phyloP scores from a whole-genome alignment of 192 early-diverging fungal genomes.

The Backusella tarrabulga region DNA sequence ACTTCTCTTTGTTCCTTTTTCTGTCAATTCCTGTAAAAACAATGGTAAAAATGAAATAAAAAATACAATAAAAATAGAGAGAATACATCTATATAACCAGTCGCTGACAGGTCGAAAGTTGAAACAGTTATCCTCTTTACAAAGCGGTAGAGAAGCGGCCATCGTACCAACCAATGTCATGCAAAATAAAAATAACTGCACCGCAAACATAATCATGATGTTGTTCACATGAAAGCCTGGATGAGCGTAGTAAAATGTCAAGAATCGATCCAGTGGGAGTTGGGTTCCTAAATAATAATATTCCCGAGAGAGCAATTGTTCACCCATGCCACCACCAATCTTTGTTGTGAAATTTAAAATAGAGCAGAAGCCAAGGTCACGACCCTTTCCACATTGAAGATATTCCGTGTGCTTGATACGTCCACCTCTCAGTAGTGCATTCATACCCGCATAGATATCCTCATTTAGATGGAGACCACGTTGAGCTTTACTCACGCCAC shows the following conservation, averaged over 20 bases:
- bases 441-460: conserved; percentile 83
- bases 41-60: conserved; percentile 68
- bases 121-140: conserved; percentile 55
- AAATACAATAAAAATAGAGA: conserved; percentile 70
- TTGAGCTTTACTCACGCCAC: conserved; percentile 75
- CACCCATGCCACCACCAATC: conserved; percentile 79
- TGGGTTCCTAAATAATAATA: conserved; percentile 76
- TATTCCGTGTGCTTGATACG: conserved; percentile 78
- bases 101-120: conserved; percentile 57
- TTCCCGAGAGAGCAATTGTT: conserved; percentile 78
- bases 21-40: conserved; percentile 70
- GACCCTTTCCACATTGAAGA: conserved; percentile 77
- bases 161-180: conserved; percentile 62
- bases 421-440: conserved; percentile 66
- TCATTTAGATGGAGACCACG: conserved; percentile 77
- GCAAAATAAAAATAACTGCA: conserved; percentile 68
- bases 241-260: conserved; percentile 76
- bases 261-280: conserved; percentile 68
- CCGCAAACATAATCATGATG: conserved; percentile 69
- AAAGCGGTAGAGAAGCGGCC: conserved; percentile 47
- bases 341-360: conserved; percentile 76
- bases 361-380: conserved; percentile 73
- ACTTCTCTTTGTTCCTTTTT: conserved; percentile 62
- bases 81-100: conserved; percentile 63
- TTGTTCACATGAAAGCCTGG: conserved; percentile 80